Conservation (phyloP, 495 filamentous ascomycete species). For the Cenococcum geophilum region DNA sequence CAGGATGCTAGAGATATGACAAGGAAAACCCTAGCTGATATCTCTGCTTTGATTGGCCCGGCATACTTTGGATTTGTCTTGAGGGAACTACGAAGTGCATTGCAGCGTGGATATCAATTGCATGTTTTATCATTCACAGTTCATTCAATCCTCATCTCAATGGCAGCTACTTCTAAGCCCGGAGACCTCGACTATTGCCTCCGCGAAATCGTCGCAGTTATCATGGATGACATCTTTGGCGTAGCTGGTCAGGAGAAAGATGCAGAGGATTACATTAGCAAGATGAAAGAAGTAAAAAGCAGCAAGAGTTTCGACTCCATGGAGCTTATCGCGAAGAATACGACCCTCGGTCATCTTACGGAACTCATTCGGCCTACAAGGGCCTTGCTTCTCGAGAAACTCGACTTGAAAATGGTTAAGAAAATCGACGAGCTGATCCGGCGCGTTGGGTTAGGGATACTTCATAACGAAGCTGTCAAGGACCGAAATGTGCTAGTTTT, state of each 20-base stretch:
- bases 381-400: constrained; percentile 68
- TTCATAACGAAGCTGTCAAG: constrained; percentile 68
- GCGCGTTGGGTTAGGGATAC: constrained; percentile 72
- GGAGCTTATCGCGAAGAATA: constrained; percentile 79
- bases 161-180: constrained; percentile 64
- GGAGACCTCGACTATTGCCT: constrained; percentile 90
- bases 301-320: constrained; percentile 97
- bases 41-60: constrained; percentile 71
- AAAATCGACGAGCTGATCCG: constrained; percentile 88
- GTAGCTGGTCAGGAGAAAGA: constrained; percentile 96
- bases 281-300: constrained; percentile 95
- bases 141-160: constrained; percentile 73
- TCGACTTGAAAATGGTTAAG: constrained; percentile 67
- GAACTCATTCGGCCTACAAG: constrained; percentile 72
- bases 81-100: constrained; percentile 77
- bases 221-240: constrained; percentile 98
- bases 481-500: constrained; percentile 78
- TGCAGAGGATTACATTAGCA: constrained; percentile 86
- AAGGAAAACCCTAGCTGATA: constrained; percentile 76
- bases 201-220: constrained; percentile 64
- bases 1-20: constrained; percentile 87
- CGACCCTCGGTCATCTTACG: constrained; percentile 66
- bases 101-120: constrained; percentile 80
- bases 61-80: constrained; percentile 85
- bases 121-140: constrained; percentile 94